phyloP scores from a whole-genome alignment of 208 protist species.

The Herpetomonas samuelpessoai region DNA sequence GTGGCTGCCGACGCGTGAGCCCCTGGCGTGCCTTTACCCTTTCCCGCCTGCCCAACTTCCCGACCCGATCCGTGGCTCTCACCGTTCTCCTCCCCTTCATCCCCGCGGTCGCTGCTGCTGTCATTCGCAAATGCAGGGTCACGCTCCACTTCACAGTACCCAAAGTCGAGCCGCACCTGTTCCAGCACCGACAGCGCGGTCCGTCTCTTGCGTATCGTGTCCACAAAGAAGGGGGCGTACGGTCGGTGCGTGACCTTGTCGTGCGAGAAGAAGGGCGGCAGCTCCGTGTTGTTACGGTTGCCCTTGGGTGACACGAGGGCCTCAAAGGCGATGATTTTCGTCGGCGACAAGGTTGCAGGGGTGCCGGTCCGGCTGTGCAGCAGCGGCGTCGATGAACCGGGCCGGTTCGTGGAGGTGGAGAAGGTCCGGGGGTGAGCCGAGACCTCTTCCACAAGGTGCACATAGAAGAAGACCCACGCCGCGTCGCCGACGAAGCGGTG shows the following conservation, averaged over 20 bases:
- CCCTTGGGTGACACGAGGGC: background rate
- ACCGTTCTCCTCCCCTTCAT: too few species aligned
- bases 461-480: slow-evolving; percentile 14
- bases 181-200: slow-evolving; percentile 27
- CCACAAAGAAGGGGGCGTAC: slow-evolving; percentile 6
- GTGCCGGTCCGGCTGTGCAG: too few species aligned
- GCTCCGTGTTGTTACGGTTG: background rate
- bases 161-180: slow-evolving; percentile 20
- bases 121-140: too few species aligned
- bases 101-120: too few species aligned
- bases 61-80: too few species aligned
- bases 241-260: background rate
- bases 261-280: slow-evolving; percentile 3
- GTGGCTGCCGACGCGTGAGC: too few species aligned
- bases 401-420: too few species aligned
- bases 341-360: too few species aligned
- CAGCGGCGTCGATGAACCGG: too few species aligned
- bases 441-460: background rate
- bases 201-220: background rate
- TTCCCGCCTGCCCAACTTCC: too few species aligned
- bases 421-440: too few species aligned
- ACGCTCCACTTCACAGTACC: slow-evolving; percentile 26
- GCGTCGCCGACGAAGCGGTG: slow-evolving; percentile 15
- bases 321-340: slow-evolving; percentile 11
- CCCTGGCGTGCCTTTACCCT: too few species aligned